Evolutionary conservation across 345 rosid species (phyloP).

Genomic region (Eucalyptus tenuipes): DNA sequence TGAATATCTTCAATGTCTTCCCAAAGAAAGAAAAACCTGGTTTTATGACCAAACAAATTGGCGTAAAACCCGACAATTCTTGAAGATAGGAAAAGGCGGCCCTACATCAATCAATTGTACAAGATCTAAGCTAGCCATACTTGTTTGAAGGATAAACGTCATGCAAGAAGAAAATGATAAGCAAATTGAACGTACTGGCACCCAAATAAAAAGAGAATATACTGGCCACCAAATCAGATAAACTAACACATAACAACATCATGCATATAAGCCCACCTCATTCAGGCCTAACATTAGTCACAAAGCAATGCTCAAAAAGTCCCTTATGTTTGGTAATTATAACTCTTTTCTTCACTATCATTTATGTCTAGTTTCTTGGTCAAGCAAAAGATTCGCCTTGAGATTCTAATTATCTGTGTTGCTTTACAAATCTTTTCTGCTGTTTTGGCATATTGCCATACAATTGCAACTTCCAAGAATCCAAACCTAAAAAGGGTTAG

Average conservation of each 20-base stretch:
- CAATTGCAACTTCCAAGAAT: neutral
- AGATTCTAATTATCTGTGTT: neutral
- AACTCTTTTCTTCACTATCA: neutral
- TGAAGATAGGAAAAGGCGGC: constrained; percentile 74
- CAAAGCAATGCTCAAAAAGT: neutral
- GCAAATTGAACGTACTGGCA: neutral
- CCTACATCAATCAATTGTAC: constrained; percentile 25
- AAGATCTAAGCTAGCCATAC: neutral
- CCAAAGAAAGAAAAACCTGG: constrained; percentile 78
- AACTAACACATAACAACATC: neutral
- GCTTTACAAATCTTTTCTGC: neutral
- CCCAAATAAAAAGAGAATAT: neutral
- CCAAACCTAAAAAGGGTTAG: neutral
- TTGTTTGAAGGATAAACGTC: neutral
- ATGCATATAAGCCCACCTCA: neutral
- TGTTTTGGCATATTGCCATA: neutral
- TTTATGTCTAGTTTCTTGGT: neutral
- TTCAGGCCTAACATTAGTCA: neutral
- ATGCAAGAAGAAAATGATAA: neutral
- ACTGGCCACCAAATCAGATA: neutral
- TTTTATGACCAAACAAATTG: constrained; percentile 78
- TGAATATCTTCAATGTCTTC: constrained; percentile 78
- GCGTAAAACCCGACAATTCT: constrained; percentile 84
- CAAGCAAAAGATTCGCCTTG: neutral
- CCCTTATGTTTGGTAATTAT: neutral